Percentiles rank a stretch among this genome's conserved stretches.
Evolutionary conservation across 345 rosid species (phyloP).

Genomic region (Eucalyptus regnans): DNA sequence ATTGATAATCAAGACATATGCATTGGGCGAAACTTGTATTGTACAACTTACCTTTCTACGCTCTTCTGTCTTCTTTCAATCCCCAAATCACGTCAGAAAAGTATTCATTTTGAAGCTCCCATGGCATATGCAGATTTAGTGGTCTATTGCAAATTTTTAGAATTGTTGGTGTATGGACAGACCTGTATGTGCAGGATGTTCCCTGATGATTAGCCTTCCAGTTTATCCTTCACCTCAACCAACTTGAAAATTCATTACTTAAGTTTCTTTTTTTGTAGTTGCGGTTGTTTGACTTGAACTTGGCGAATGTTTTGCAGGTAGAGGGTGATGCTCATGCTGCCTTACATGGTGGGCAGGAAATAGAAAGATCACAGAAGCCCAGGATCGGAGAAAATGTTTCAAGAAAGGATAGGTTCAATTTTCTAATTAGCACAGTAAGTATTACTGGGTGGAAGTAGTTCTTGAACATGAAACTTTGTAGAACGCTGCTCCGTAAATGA

Average conservation of each 20-base stretch:
- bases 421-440: conserved; percentile 68
- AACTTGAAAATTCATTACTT: background rate
- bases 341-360: conserved; percentile 3
- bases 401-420: conserved; percentile 51
- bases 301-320: background rate
- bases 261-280: background rate
- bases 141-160: background rate
- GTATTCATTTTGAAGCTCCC: background rate
- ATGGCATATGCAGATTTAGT: background rate
- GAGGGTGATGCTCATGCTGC: background rate
- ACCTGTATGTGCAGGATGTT: background rate
- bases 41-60: background rate
- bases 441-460: background rate
- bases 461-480: background rate
- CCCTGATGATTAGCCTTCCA: background rate
- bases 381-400: conserved; percentile 58
- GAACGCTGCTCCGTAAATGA: background rate
- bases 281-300: background rate
- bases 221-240: background rate
- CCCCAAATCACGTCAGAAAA: background rate
- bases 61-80: background rate
- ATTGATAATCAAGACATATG: background rate
- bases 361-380: conserved; percentile 10
- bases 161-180: background rate
- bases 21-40: background rate